phyloP scores from a whole-genome alignment of 345 rosid species.

The Pugionium dolabratum region DNA sequence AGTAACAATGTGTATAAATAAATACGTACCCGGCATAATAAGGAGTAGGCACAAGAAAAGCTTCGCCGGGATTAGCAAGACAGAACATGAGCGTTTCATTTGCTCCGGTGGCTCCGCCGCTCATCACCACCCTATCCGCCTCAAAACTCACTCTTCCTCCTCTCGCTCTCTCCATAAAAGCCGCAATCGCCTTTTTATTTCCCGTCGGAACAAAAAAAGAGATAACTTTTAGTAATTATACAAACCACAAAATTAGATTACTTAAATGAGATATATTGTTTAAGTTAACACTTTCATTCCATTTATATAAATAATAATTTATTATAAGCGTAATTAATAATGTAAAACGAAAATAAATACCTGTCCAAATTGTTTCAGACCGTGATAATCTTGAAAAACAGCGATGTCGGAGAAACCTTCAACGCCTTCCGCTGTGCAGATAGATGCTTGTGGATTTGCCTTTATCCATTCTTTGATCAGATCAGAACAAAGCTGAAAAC shows the following conservation, averaged over 20 bases:
- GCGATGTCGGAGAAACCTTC: constrained; percentile 61
- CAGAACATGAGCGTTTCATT: constrained; percentile 71
- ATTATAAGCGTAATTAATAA: constrained; percentile 2
- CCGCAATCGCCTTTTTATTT: constrained; percentile 58
- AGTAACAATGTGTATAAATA: no score
- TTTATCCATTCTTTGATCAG: constrained; percentile 61
- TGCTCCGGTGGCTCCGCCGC: constrained; percentile 93
- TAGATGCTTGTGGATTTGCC: constrained; percentile 65
- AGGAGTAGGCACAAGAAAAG: constrained; percentile 78
- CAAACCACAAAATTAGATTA: constrained; percentile 2
- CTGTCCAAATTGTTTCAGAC: constrained; percentile 62
- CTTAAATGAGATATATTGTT: background rate
- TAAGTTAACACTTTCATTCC: background rate
- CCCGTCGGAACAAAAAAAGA: background rate
- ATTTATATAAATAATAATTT: background rate
- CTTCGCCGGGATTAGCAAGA: constrained; percentile 80
- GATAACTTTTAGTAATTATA: background rate
- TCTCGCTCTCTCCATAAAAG: constrained; percentile 69
- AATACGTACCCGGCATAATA: constrained; percentile 69
- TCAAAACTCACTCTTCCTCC: constrained; percentile 57
- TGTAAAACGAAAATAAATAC: constrained; percentile 38
- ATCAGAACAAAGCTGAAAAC: constrained; percentile 64
- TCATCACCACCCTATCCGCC: constrained; percentile 68
- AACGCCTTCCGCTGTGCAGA: constrained; percentile 67
- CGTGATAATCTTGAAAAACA: constrained; percentile 83